Evolutionary conservation across 176 grass and related monocot genomes (phyloP).

Genomic region (Poa pratensis): DNA sequence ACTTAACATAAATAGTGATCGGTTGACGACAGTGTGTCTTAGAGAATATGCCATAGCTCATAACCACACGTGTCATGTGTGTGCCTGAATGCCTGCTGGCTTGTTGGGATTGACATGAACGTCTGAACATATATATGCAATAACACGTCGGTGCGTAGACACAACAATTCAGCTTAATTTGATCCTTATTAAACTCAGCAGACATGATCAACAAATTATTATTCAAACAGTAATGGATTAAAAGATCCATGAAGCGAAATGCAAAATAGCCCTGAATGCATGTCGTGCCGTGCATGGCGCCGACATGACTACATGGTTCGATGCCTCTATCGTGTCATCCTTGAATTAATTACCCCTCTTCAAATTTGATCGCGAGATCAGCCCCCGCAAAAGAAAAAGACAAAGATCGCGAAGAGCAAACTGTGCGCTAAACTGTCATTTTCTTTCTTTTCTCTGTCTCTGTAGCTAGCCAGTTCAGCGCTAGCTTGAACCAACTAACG

Average conservation of each 20-base stretch:
- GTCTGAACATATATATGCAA: background rate
- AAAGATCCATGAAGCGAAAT: background rate
- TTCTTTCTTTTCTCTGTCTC: slow-evolving; percentile 1
- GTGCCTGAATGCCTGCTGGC: background rate
- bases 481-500: slow-evolving; percentile 11
- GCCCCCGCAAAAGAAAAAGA: background rate
- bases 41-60: background rate
- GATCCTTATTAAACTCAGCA: background rate
- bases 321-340: background rate
- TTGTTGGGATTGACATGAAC: background rate
- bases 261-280: background rate
- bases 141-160: background rate
- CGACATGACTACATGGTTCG: background rate
- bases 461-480: background rate
- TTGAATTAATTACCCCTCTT: background rate
- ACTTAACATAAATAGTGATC: background rate
- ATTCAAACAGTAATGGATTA: background rate
- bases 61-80: slow-evolving; percentile 6
- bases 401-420: background rate
- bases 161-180: slow-evolving; percentile 1
- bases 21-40: background rate
- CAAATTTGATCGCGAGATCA: background rate
- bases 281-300: background rate
- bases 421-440: background rate
- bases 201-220: background rate